phyloP scores from a whole-genome alignment of 2,329 filamentous ascomycete species.

The Xylariales sp. region DNA sequence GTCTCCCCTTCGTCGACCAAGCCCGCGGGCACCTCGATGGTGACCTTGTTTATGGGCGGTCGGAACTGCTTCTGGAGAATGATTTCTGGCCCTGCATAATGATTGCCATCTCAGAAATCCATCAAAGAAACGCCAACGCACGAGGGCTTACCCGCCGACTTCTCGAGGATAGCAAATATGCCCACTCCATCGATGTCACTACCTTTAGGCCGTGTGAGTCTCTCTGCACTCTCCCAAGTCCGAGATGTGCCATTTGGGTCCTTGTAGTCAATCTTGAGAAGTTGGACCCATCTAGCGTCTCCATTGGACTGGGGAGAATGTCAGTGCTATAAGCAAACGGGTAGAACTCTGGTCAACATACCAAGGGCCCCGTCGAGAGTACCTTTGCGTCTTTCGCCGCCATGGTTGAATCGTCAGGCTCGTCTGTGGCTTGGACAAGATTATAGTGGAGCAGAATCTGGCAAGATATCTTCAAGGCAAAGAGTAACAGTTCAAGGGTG shows the following conservation, averaged over 20 bases:
- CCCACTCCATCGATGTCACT: slow-evolving; percentile 67
- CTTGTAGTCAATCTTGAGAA: slow-evolving; percentile 48
- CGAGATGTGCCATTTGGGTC: slow-evolving; percentile 56
- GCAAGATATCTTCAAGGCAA: too few species aligned
- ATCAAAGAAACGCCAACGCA: background rate
- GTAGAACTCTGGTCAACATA: too few species aligned
- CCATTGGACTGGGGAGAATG: slow-evolving; percentile 8
- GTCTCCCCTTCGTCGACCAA: slow-evolving; percentile 59
- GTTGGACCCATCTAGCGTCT: slow-evolving; percentile 10
- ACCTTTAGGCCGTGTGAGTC: slow-evolving; percentile 59
- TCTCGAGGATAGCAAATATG: slow-evolving; percentile 64
- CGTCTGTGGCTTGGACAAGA: too few species aligned
- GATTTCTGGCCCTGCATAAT: slow-evolving; percentile 42
- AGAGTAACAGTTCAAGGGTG: too few species aligned
- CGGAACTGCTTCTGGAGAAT: slow-evolving; percentile 65
- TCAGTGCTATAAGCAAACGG: too few species aligned
- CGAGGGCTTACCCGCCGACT: slow-evolving; percentile 35
- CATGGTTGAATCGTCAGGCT: too few species aligned
- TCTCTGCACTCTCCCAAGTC: slow-evolving; percentile 69
- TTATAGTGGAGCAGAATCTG: too few species aligned
- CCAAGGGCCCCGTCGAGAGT: too few species aligned
- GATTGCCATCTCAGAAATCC: background rate
- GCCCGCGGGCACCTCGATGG: slow-evolving; percentile 62
- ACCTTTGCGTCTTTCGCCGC: too few species aligned
- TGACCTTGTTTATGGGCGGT: slow-evolving; percentile 54